Evolutionary conservation across 1,284 basidiomycete species (phyloP), one percentile per base, ranked within the genome.

Genomic region (Boletus nobilissimus): DNA sequence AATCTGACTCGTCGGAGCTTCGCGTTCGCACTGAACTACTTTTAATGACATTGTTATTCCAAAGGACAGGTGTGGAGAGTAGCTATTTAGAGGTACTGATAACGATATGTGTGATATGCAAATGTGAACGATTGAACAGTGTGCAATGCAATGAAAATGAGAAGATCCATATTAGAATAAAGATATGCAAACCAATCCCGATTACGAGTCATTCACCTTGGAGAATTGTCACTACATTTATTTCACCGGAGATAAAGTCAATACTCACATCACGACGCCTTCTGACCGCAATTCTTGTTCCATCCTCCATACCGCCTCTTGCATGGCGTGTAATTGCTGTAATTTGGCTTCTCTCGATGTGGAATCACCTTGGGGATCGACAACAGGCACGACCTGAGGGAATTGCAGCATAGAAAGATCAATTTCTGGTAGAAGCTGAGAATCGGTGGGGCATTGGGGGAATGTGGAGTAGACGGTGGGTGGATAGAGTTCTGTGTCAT

Each of bases 291-390:
- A 66, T 70, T 85, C 83, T 34, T 76, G 77, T 26, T 84, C 82
- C 76, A 83, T 85, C 69, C 39, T 80, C 62, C 80, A 75, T 60
- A 83, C 80, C 8, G 70, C 83, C n/a, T 84, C 83, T 77, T 84
- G 84, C 83, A 83, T 84, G 29, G 62, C 70, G 48, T 83, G 80
- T 6, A 84, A 63, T 39, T 76, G 83, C 13, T 76, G 40, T 11
- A 83, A 32, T 46, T 82, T 83, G 22, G 65, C 76, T 65, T 83
- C 73, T 66, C 73, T 80, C 13, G 64, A 78, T 26, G 70, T 38
- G 13, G 51, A 32, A n/a, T 83, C 74, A 5, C 5, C 48, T 68
- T 57, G 68, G 54, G 63, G 22, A 5, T 64, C 26, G 22, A 54
- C 40, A 51, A 43, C 0, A 4, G 74, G 69, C 3, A 57, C n/a